A percentile compares a stretch with the other conserved stretches of the same genome.
These are phyloP conservation scores for Nicotiana attenuata DNA, from an alignment of 257 asterid species.

Conservation along the genomic window DNA sequence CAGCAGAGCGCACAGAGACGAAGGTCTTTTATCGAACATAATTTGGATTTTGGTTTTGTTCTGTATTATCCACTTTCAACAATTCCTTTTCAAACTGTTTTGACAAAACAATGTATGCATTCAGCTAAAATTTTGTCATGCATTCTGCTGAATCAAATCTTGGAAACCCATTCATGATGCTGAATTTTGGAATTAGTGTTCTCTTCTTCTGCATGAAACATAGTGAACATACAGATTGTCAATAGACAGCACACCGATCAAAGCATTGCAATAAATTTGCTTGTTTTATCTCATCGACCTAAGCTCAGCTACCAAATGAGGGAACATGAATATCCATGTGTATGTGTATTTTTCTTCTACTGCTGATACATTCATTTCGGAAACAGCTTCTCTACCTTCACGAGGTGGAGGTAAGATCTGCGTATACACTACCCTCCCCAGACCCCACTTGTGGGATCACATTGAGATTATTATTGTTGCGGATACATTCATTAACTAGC, in stretches of 20 bases:
- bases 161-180: neutral
- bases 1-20: slow-evolving; percentile 33
- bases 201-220: neutral
- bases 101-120: neutral
- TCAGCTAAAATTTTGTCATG: neutral
- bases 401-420: too few relatives aligned
- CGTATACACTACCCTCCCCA: too few relatives aligned
- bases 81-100: neutral
- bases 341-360: neutral
- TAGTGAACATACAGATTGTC: neutral
- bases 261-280: neutral
- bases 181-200: neutral
- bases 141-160: neutral
- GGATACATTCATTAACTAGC: neutral
- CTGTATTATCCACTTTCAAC: slow-evolving; percentile 14
- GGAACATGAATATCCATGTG: neutral
- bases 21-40: slow-evolving; percentile 18
- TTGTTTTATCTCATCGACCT: neutral
- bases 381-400: too few relatives aligned
- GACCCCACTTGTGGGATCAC: too few relatives aligned
- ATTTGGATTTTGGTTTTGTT: slow-evolving; percentile 17
- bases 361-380: neutral
- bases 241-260: neutral
- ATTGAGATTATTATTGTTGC: neutral
- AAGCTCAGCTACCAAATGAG: neutral